Evolutionary conservation across 2,329 filamentous ascomycete species (phyloP).

Genomic region (Penicillium concentricum): DNA sequence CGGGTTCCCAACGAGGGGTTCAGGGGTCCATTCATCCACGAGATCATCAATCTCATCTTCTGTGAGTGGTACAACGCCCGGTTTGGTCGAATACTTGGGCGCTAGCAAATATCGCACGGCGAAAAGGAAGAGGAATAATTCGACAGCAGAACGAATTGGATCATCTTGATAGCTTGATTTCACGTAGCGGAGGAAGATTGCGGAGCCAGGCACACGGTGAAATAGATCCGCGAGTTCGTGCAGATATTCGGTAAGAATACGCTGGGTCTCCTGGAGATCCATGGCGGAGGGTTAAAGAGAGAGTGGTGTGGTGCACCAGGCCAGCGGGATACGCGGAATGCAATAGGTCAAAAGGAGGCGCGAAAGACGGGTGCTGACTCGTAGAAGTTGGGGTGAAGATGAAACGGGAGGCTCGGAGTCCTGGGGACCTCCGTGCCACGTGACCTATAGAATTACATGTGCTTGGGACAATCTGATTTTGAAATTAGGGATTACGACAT

Average conservation of each 20-base stretch:
- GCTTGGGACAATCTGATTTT: background rate
- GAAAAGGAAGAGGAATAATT: slow-evolving; percentile 91
- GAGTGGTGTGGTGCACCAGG: slow-evolving; percentile 6
- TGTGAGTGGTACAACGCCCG: slow-evolving; percentile 82
- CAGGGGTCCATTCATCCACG: slow-evolving; percentile 93
- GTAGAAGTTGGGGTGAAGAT: background rate
- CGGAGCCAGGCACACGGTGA: slow-evolving; percentile 88
- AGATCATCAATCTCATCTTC: slow-evolving; percentile 98
- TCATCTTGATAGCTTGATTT: slow-evolving; percentile 98
- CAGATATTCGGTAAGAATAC: slow-evolving; percentile 54
- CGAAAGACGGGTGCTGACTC: background rate
- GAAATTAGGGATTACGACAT: background rate
- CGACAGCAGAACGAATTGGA: slow-evolving; percentile 87
- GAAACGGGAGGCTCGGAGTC: slow-evolving; percentile 2
- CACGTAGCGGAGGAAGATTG: slow-evolving; percentile 92
- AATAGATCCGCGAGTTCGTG: slow-evolving; percentile 64
- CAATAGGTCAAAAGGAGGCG: background rate
- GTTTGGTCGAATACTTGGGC: slow-evolving; percentile 89
- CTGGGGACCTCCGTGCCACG: slow-evolving; percentile 1
- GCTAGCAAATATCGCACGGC: slow-evolving; percentile 90
- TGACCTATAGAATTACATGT: background rate
- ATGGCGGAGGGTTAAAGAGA: slow-evolving; percentile 38
- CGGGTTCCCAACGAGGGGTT: slow-evolving; percentile 76
- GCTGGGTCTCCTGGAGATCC: slow-evolving; percentile 58
- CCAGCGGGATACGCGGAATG: background rate